phyloP scores from a whole-genome alignment of 2,329 filamentous ascomycete genomes.

The Lachnum nothofagi region DNA sequence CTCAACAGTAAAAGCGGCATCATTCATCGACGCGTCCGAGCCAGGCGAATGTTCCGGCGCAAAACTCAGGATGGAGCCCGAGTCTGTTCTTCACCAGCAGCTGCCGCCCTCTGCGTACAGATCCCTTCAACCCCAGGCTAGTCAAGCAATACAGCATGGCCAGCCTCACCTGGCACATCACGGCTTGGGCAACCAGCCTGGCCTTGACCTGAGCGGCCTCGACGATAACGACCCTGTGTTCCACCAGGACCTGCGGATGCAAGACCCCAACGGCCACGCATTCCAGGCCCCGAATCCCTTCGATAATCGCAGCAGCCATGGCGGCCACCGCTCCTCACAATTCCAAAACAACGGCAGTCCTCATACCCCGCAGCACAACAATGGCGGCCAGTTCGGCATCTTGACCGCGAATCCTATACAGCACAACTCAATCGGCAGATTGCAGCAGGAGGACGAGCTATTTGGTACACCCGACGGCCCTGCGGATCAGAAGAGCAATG shows the following conservation, averaged over 20 bases:
- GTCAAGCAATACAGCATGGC: constrained; percentile 31
- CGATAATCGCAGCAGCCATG: constrained; percentile 29
- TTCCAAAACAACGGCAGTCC: constrained; percentile 29
- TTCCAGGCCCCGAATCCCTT: constrained; percentile 34
- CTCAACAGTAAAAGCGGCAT: constrained; percentile 28
- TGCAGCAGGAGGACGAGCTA: constrained; percentile 37
- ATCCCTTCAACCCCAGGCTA: constrained; percentile 30
- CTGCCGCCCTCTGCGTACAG: constrained; percentile 28
- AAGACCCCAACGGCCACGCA: constrained; percentile 33
- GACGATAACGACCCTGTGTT: constrained; percentile 37
- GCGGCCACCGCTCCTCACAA: constrained; percentile 29
- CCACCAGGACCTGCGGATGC: constrained; percentile 35
- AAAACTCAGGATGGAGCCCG: constrained; percentile 28
- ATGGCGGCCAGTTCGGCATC: constrained; percentile 43
- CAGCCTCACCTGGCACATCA: constrained; percentile 31
- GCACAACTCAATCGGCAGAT: constrained; percentile 32
- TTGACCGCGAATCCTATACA: constrained; percentile 36
- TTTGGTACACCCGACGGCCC: constrained; percentile 34
- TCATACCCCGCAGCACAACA: constrained; percentile 35
- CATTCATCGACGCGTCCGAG: constrained; percentile 19
- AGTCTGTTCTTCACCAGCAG: constrained; percentile 31
- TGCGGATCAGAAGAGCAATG: constrained; percentile 43
- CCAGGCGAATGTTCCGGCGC: constrained; percentile 24
- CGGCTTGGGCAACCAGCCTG: constrained; percentile 34
- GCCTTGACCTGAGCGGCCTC: constrained; percentile 38